phyloP scores from a whole-genome alignment of 2,329 filamentous ascomycete genomes.

The Gyromitra esculenta region DNA sequence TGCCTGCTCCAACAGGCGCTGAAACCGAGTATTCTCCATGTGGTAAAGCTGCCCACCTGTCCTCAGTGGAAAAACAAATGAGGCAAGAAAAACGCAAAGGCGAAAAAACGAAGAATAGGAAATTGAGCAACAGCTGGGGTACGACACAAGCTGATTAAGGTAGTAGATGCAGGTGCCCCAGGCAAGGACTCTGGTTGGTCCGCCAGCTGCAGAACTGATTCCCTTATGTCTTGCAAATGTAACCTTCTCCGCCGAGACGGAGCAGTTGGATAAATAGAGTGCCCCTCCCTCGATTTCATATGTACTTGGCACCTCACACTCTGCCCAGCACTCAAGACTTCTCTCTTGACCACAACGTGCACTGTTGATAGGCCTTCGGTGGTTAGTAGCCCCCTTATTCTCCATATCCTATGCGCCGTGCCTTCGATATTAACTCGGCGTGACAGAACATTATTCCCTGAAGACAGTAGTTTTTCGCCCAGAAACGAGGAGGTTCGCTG shows the following conservation, averaged over 20 bases:
- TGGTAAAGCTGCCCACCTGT: slow-evolving; percentile 8
- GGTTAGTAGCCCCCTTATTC: slow-evolving; percentile 16
- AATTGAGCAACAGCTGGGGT: slow-evolving; percentile 13
- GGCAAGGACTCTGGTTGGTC: slow-evolving; percentile 16
- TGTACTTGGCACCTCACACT: slow-evolving; percentile 32
- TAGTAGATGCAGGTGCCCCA: slow-evolving; percentile 38
- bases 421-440: slow-evolving; percentile 19
- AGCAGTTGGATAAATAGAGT: slow-evolving; percentile 47
- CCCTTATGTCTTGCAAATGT: slow-evolving; percentile 5
- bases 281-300: slow-evolving; percentile 29
- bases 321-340: slow-evolving; percentile 16
- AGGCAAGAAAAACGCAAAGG: neutral
- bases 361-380: slow-evolving; percentile 35
- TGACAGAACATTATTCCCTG: neutral
- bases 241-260: slow-evolving; percentile 13
- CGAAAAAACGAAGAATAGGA: neutral
- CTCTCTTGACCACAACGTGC: slow-evolving; percentile 34
- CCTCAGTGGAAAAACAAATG: neutral
- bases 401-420: neutral
- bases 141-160: slow-evolving; percentile 9
- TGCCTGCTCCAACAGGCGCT: neutral
- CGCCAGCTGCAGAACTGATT: neutral
- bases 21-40: slow-evolving; percentile 8
- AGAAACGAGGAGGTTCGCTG: slow-evolving; percentile 29
- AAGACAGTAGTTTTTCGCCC: slow-evolving; percentile 17